These are phyloP conservation scores for Emergomyces orientalis DNA, from an alignment of 2,329 filamentous ascomycete species.

Conservation along the genomic window DNA sequence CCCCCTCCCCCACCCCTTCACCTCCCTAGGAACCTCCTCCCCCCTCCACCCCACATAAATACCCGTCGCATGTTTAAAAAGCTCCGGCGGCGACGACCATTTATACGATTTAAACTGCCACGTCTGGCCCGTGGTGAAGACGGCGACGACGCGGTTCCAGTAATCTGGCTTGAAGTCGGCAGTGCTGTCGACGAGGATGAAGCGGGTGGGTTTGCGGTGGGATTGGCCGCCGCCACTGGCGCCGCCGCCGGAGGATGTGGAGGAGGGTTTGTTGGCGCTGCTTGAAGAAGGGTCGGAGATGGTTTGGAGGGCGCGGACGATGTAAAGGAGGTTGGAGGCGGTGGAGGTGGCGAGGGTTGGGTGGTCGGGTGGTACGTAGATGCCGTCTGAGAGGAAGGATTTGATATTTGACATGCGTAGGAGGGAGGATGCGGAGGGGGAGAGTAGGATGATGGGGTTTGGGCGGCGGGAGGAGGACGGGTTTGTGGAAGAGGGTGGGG, in stretches of 20 bases:
- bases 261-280: constrained; percentile 14
- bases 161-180: constrained; percentile 97
- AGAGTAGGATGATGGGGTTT: constrained; percentile 92
- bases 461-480: constrained; percentile 40
- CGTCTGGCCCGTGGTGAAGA: constrained; percentile 93
- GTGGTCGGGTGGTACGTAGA: constrained; percentile 67
- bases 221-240: constrained; percentile 26
- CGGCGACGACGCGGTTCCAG: constrained; percentile 88
- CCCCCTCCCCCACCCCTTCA: constrained; percentile 76
- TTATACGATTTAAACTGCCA: constrained; percentile 99
- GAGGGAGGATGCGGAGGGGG: constrained; percentile 87
- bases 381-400: constrained; percentile 77
- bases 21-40: constrained; percentile 65
- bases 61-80: constrained; percentile 81
- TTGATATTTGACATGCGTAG: constrained; percentile 95
- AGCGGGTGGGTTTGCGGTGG: constrained; percentile 66
- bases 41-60: constrained; percentile 88
- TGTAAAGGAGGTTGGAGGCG: constrained; percentile 71
- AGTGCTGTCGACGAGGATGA: constrained; percentile 88
- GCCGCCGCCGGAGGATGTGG: constrained; percentile 14
- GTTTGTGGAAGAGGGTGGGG: constrained; percentile 36
- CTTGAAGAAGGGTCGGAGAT: constrained; percentile 25
- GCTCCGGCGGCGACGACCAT: constrained; percentile 77
- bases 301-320: constrained; percentile 64
- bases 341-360: constrained; percentile 52